phyloP scores from a whole-genome alignment of 495 filamentous ascomycete genomes.

The Paragyromitra xinjiangensis region DNA sequence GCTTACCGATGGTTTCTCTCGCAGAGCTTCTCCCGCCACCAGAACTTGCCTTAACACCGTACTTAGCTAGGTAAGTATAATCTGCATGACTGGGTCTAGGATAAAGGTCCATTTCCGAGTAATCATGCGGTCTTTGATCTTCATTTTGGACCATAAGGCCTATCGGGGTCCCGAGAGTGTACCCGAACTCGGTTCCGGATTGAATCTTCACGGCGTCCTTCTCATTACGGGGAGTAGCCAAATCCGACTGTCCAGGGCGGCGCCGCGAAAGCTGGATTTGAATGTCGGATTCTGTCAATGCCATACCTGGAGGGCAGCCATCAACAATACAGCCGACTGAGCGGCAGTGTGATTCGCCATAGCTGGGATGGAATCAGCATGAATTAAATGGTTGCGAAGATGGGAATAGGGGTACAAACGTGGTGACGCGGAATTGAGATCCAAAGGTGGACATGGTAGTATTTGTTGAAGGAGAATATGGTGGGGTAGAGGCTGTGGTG shows the following conservation, averaged over 20 bases:
- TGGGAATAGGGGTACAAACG: constrained; percentile 65
- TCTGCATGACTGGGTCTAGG: constrained; percentile 94
- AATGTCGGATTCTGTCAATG: constrained; percentile 87
- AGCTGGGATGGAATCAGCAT: constrained; percentile 63
- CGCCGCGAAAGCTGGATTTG: constrained; percentile 94
- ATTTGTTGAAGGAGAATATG: not conserved
- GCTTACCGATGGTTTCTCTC: constrained; percentile 85
- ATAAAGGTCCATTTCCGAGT: constrained; percentile 91
- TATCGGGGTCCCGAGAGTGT: constrained; percentile 93
- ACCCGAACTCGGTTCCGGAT: constrained; percentile 90
- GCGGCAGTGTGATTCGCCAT: constrained; percentile 89
- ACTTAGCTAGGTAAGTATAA: constrained; percentile 97
- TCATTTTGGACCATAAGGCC: constrained; percentile 87
- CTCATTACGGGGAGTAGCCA: constrained; percentile 93
- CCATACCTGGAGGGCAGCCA: constrained; percentile 86
- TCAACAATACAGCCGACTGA: constrained; percentile 93
- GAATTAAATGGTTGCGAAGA: not conserved
- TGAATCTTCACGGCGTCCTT: constrained; percentile 92
- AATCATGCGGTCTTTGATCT: constrained; percentile 94
- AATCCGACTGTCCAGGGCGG: constrained; percentile 85
- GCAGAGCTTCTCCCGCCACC: constrained; percentile 93
- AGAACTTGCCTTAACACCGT: constrained; percentile 91
- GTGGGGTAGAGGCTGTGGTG: not conserved
- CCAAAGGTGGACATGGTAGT: constrained; percentile 88
- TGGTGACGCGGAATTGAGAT: constrained; percentile 81